Evolutionary conservation across 371 early-diverging fungal species (phyloP), one percentile per base, ranked within the genome.

Genomic region (Homolaphlyctis polyrhiza): DNA sequence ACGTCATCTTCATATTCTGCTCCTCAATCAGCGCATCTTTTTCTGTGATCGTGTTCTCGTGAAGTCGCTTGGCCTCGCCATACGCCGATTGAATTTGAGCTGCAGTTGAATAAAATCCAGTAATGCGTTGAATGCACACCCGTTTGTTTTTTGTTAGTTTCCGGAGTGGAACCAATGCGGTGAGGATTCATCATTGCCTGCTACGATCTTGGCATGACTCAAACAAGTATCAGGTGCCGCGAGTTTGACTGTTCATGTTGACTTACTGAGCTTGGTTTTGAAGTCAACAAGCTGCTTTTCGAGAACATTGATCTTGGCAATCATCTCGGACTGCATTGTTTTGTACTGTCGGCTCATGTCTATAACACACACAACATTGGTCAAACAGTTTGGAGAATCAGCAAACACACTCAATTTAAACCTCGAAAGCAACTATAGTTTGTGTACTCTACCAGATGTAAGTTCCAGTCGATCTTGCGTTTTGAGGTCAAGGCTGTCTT

Each of bases 281-380:
- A 79, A 55, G 8, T 79, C 79, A 25, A 54, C 48, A 14, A 75
- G 73, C 33, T 69, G 63, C n/a, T 60, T 55, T 61, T 83, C 78
- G 45, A 83, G 61, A 5, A 57, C 25, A 18, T 69, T 66, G 25
- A 83, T 74, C 43, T 71, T 57, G 0, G 72, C 35, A 14, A 65
- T 70, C 71, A 78, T 69, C 39, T 83, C 76, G 6, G 71, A 59
- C 64, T 82, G 82, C 77, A 82, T 78, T 23, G 71, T 61, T 55
- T 78, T 82, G 71, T 77, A 82, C 68, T 79, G 78, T 25, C 80
- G 68, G 29, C 71, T 71, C 82, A 82, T 82, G 61, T 82, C 79
- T 59, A 35, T 8, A 3, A 60, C n/a, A 2, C 47, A 3, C 8
- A 47, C 8, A n/a, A n/a, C n/a, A n/a, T n/a, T n/a, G n/a, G n/a